Evolutionary conservation across 257 asterid genomes (phyloP).

Genomic region (Prunella vulgaris): DNA sequence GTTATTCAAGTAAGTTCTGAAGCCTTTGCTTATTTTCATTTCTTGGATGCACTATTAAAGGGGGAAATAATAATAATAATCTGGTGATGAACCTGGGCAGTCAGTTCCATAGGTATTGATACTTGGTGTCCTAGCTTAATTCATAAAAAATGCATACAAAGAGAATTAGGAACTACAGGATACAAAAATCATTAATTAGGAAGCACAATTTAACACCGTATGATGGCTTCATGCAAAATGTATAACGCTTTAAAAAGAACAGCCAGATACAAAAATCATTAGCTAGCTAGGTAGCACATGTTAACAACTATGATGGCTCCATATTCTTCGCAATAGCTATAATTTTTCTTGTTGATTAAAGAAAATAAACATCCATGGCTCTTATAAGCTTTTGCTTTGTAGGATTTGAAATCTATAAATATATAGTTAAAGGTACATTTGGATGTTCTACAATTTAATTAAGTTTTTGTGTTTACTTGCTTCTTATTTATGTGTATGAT

Average conservation of each 20-base stretch:
- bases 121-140: slow-evolving; percentile 90
- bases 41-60: slow-evolving; percentile 14
- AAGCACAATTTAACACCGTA: too few species aligned
- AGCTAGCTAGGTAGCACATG: too few species aligned
- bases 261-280: slow-evolving; percentile 6
- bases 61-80: background rate
- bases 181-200: background rate
- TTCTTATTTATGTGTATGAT: too few species aligned
- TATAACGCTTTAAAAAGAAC: slow-evolving; percentile 21
- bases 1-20: too few species aligned
- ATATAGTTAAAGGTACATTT: background rate
- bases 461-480: too few species aligned
- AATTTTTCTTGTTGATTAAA: too few species aligned
- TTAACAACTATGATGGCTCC: too few species aligned
- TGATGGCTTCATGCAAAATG: too few species aligned
- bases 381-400: background rate
- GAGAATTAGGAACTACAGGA: slow-evolving; percentile 39
- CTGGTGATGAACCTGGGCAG: slow-evolving; percentile 50
- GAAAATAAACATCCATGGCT: background rate
- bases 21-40: too few species aligned
- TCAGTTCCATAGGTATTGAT: slow-evolving; percentile 95
- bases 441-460: too few species aligned
- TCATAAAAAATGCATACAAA: slow-evolving; percentile 38
- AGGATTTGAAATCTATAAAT: background rate
- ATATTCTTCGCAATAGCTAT: too few species aligned